Evolutionary conservation across 768 basidiomycete genomes (phyloP).

Genomic region (Amylocystis lapponica): DNA sequence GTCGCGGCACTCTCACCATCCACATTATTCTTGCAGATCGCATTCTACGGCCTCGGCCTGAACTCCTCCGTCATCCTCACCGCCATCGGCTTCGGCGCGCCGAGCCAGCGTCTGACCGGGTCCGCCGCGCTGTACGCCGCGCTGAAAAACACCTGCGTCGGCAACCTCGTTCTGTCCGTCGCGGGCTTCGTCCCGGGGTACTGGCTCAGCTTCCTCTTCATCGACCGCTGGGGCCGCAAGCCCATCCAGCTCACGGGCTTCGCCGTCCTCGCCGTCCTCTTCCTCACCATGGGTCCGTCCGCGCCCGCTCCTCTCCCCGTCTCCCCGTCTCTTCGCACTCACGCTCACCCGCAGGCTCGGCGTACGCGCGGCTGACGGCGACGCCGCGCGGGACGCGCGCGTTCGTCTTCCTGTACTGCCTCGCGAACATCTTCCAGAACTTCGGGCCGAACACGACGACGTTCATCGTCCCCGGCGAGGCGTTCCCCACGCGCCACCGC

Average conservation of each 20-base stretch:
- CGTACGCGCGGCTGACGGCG: conserved; percentile 22
- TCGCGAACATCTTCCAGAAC: conserved; percentile 40
- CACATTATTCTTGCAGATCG: conserved; percentile 21
- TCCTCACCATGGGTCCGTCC: conserved; percentile 27
- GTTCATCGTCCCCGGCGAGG: conserved; percentile 40
- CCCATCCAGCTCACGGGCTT: conserved; percentile 37
- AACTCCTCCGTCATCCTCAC: conserved; percentile 40
- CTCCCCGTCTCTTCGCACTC: conserved; percentile 1
- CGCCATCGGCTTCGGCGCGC: conserved; percentile 22
- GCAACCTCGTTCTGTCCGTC: conserved; percentile 31
- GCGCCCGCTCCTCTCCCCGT: neutral
- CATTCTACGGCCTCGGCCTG: conserved; percentile 46
- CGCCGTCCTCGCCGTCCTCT: conserved; percentile 26
- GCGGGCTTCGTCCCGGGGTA: conserved; percentile 37
- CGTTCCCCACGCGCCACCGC: conserved; percentile 41
- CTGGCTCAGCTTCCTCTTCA: conserved; percentile 31
- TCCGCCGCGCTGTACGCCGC: conserved; percentile 18
- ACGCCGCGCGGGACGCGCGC: conserved; percentile 19
- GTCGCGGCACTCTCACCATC: neutral
- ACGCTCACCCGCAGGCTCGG: conserved; percentile 16
- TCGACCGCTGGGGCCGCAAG: conserved; percentile 35
- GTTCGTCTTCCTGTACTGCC: conserved; percentile 35
- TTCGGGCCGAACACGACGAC: conserved; percentile 40
- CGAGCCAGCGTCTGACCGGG: conserved; percentile 6
- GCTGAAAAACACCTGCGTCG: conserved; percentile 26